These are phyloP conservation scores for Crithidia mellificae DNA, from an alignment of 208 protist genomes.

Conservation along the genomic window DNA sequence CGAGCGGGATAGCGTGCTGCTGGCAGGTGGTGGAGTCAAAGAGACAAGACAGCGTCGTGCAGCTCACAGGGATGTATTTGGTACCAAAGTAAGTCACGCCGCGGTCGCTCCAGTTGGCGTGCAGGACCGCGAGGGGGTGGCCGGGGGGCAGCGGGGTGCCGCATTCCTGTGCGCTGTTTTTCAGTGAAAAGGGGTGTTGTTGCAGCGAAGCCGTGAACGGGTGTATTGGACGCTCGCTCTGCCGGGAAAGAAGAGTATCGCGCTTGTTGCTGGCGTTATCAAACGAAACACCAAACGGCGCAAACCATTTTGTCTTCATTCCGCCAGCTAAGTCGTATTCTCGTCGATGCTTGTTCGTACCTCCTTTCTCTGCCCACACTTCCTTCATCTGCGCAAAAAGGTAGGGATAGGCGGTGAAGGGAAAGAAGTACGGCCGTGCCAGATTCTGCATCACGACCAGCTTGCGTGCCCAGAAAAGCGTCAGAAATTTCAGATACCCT, in stretches of 20 bases:
- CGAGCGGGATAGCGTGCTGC: slow-evolving; percentile 42
- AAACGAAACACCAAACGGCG: neutral
- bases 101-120: neutral
- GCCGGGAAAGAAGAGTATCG: too few relatives aligned
- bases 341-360: too few relatives aligned
- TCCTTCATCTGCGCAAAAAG: neutral
- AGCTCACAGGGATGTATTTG: slow-evolving; percentile 38
- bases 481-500: neutral
- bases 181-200: too few relatives aligned
- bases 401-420: slow-evolving; percentile 5
- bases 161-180: too few relatives aligned
- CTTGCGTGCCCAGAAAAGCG: slow-evolving; percentile 24
- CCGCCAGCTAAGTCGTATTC: too few relatives aligned
- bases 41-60: slow-evolving; percentile 36
- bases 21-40: slow-evolving; percentile 48
- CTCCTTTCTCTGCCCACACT: too few relatives aligned
- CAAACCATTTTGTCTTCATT: neutral
- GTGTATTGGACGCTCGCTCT: too few relatives aligned
- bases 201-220: too few relatives aligned
- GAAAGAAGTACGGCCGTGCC: slow-evolving; percentile 26
- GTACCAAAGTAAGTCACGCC: slow-evolving; percentile 33
- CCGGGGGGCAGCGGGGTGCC: neutral
- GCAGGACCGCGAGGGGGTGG: neutral
- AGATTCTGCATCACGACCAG: slow-evolving; percentile 4
- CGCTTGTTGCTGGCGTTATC: too few relatives aligned